These are phyloP conservation scores for Papiliotrema laurentii DNA, from an alignment of 1,284 basidiomycete species.

Conservation along the genomic window DNA sequence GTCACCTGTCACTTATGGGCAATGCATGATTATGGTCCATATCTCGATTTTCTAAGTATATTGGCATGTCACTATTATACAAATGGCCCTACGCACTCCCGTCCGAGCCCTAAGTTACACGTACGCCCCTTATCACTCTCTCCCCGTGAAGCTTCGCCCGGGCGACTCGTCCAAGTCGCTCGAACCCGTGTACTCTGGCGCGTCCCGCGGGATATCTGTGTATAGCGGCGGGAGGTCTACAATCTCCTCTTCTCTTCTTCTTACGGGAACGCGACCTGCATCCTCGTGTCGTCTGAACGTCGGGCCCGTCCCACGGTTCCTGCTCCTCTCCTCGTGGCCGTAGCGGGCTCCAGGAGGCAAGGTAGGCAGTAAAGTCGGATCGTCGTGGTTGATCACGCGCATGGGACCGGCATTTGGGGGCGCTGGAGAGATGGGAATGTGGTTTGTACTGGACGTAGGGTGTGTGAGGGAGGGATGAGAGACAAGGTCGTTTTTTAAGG, in stretches of 20 bases:
- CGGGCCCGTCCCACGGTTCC: constrained; percentile 7
- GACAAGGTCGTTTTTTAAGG: not conserved
- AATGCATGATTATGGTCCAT: too few relatives aligned
- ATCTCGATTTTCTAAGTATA: too few relatives aligned
- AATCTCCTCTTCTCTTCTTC: constrained; percentile 14
- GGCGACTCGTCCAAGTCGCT: too few relatives aligned
- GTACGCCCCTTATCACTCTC: too few relatives aligned
- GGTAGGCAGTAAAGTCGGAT: constrained; percentile 15
- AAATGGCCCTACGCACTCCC: too few relatives aligned
- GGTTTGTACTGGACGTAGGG: not conserved
- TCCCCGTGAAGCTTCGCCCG: too few relatives aligned
- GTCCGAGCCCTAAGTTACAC: too few relatives aligned
- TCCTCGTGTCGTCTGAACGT: constrained; percentile 28
- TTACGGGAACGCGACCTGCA: constrained; percentile 19
- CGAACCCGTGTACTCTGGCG: not conserved
- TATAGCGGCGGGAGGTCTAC: constrained; percentile 37
- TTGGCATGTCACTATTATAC: too few relatives aligned
- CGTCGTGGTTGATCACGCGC: constrained; percentile 22
- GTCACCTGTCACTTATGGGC: not conserved
- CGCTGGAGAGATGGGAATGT: not conserved
- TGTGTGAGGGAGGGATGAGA: not conserved
- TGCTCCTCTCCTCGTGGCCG: constrained; percentile 1
- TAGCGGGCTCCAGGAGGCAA: constrained; percentile 10
- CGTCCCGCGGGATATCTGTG: constrained; percentile 31
- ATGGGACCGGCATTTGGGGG: constrained; percentile 5